These are phyloP conservation scores for Lactifluus hygrophoroides DNA, from an alignment of 768 basidiomycete genomes.

Conservation along the genomic window DNA sequence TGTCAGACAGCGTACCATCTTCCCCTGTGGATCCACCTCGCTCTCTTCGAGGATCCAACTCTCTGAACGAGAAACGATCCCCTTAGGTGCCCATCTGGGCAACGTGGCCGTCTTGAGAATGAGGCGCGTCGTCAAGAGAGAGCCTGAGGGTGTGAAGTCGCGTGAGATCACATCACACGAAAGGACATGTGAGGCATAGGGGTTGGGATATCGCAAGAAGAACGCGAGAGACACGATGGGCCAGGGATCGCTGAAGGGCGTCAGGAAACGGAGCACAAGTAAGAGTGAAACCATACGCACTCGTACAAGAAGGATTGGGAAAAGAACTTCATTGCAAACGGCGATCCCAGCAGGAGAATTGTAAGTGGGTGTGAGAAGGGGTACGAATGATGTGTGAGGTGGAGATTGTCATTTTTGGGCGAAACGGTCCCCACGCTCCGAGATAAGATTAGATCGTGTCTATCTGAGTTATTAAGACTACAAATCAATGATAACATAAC, in stretches of 20 bases:
- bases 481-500: too few relatives aligned
- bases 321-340: slow-evolving; percentile 42
- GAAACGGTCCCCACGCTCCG: neutral
- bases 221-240: slow-evolving; percentile 87
- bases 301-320: slow-evolving; percentile 50
- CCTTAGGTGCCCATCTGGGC: slow-evolving; percentile 84
- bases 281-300: slow-evolving; percentile 29
- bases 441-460: slow-evolving; percentile 3
- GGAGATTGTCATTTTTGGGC: neutral
- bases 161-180: slow-evolving; percentile 95
- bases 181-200: slow-evolving; percentile 86
- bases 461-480: neutral
- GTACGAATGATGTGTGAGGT: neutral
- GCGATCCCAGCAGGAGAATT: slow-evolving; percentile 28
- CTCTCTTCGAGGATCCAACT: slow-evolving; percentile 95
- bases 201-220: slow-evolving; percentile 94
- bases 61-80: slow-evolving; percentile 76
- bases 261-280: slow-evolving; percentile 5
- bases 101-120: slow-evolving; percentile 89
- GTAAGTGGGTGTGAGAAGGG: neutral
- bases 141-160: slow-evolving; percentile 58
- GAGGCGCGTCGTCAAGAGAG: slow-evolving; percentile 78
- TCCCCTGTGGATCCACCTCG: slow-evolving; percentile 79
- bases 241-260: slow-evolving; percentile 72
- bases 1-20: slow-evolving; percentile 68